Conservation (phyloP, 495 filamentous ascomycete species). For the Xylaria sp. region DNA sequence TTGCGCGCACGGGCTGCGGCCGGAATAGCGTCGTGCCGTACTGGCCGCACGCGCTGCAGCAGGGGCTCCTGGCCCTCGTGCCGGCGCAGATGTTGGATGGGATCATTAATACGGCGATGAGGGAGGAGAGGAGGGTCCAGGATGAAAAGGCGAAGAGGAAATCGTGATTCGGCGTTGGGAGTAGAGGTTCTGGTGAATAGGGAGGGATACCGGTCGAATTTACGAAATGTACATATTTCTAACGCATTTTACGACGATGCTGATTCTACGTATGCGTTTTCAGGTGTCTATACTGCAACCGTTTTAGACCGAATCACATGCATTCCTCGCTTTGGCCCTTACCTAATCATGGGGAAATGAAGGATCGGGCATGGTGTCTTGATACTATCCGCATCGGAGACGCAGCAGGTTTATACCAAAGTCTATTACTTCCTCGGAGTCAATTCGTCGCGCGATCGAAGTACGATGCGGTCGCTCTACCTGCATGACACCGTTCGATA, state of each 20-base stretch:
- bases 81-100: conserved; percentile 10
- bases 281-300: neutral
- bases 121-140: conserved; percentile 4
- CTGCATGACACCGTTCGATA: neutral
- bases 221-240: conserved; percentile 10
- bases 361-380: neutral
- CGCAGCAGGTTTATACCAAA: neutral
- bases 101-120: neutral
- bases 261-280: neutral
- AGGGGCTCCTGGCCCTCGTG: conserved; percentile 8
- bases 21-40: conserved; percentile 35
- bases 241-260: no score
- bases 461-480: neutral
- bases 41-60: conserved; percentile 39
- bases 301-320: neutral
- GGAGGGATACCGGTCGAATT: no score
- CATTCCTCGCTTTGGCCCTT: neutral
- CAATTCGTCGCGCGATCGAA: neutral
- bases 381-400: neutral
- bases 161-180: neutral
- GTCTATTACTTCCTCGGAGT: neutral
- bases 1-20: conserved; percentile 41
- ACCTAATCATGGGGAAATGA: neutral
- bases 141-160: neutral
- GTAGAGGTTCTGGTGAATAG: no score